These are phyloP conservation scores for Mortierella alpina DNA, from an alignment of 192 early-diverging fungal genomes.

Conservation along the genomic window DNA sequence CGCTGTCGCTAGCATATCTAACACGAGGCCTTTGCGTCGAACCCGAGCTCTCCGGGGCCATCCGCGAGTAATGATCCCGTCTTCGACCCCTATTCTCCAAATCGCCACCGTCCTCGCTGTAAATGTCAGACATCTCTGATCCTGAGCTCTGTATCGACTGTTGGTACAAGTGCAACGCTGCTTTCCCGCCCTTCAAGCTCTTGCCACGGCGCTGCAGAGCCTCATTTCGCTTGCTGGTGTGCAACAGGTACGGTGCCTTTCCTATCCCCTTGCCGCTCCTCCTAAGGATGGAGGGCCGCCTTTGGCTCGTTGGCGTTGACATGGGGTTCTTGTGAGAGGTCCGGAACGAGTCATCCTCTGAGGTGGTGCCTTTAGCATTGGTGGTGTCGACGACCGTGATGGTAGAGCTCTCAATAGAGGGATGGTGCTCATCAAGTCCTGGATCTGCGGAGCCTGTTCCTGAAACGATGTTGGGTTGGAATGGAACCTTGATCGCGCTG, in stretches of 20 bases:
- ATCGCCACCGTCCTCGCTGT: conserved; percentile 9
- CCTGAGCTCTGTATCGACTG: conserved; percentile 1
- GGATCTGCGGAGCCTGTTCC: not conserved
- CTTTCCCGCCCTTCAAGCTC: conserved; percentile 34
- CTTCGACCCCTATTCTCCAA: too few species aligned
- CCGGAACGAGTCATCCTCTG: conserved; percentile 13
- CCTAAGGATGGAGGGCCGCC: conserved; percentile 20
- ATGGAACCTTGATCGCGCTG: conserved; percentile 41
- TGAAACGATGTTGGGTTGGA: conserved; percentile 21
- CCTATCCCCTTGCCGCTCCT: conserved; percentile 37
- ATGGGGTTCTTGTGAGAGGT: conserved; percentile 43
- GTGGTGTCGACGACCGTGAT: conserved; percentile 4
- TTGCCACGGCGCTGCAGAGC: conserved; percentile 16
- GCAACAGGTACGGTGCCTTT: conserved; percentile 31
- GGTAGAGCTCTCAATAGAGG: conserved; percentile 3
- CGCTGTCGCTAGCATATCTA: conserved; percentile 22
- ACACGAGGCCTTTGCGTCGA: not conserved
- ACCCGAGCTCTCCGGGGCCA: not conserved
- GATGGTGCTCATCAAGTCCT: not conserved
- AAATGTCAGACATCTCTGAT: conserved; percentile 29
- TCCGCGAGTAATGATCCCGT: too few species aligned
- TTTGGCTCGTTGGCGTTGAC: conserved; percentile 13
- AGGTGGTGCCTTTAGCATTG: not conserved
- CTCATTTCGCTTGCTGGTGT: not conserved
- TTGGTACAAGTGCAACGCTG: conserved; percentile 17